Conservation (phyloP, 2,329 filamentous ascomycete species). For the Lachnum nothofagi region DNA sequence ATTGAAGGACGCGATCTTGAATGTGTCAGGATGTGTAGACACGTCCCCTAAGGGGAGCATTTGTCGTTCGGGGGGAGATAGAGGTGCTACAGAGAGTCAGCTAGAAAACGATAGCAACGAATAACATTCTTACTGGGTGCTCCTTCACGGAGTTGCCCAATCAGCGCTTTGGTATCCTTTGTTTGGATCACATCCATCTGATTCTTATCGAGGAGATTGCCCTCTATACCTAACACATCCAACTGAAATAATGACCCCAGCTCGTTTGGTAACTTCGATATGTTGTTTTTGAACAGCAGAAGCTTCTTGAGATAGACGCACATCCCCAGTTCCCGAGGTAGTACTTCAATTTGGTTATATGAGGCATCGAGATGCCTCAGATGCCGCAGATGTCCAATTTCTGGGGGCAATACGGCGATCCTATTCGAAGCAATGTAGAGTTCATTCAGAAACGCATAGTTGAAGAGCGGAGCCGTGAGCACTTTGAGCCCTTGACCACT, state of each 20-base stretch:
- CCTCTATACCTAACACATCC: conserved; percentile 85
- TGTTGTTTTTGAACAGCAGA: conserved; percentile 83
- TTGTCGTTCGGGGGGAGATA: conserved; percentile 70
- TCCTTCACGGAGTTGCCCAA: conserved; percentile 76
- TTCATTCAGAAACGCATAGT: conserved; percentile 83
- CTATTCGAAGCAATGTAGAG: conserved; percentile 94
- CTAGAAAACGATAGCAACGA: conserved; percentile 23
- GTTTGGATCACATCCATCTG: conserved; percentile 80
- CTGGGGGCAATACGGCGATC: conserved; percentile 69
- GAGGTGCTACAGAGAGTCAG: conserved; percentile 53
- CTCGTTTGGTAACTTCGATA: conserved; percentile 76
- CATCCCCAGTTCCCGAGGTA: conserved; percentile 94
- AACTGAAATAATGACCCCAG: conserved; percentile 83
- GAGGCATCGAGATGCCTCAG: conserved; percentile 82
- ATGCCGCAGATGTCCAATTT: conserved; percentile 76
- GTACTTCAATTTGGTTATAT: conserved; percentile 73
- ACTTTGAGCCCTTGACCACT: conserved; percentile 91
- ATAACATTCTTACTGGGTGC: conserved; percentile 64
- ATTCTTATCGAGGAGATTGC: conserved; percentile 74
- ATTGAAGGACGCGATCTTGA: conserved; percentile 90
- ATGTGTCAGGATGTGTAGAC: conserved; percentile 55
- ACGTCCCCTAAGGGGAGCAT: conserved; percentile 74
- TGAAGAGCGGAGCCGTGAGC: conserved; percentile 73
- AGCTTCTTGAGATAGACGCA: conserved; percentile 85
- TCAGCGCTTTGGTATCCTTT: conserved; percentile 78